Evolutionary conservation across 306 rosid genomes (phyloP).

Genomic region (Mimosa pudica): DNA sequence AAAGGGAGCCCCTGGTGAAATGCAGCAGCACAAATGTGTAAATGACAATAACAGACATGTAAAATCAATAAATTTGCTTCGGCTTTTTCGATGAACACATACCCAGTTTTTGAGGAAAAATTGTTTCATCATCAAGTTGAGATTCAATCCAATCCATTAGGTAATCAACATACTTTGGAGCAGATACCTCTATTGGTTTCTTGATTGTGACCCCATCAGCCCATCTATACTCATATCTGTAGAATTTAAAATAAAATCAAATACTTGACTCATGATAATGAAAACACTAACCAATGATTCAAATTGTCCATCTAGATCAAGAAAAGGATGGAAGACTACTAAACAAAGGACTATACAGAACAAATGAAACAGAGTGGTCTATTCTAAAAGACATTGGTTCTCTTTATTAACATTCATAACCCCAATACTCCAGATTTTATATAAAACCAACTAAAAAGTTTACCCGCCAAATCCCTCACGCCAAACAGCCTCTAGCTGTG

Average conservation of each 20-base stretch:
- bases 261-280: slow-evolving; percentile 18
- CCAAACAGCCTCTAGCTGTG: too few species aligned
- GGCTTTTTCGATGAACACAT: slow-evolving; percentile 20
- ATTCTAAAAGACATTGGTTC: background rate
- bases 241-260: slow-evolving; percentile 25
- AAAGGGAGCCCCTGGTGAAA: slow-evolving; percentile 68
- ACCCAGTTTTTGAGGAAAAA: slow-evolving; percentile 85
- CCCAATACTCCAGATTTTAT: too few species aligned
- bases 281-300: background rate
- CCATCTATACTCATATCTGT: slow-evolving; percentile 87
- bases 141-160: slow-evolving; percentile 92
- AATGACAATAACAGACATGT: background rate
- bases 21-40: background rate
- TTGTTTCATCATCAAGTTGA: slow-evolving; percentile 81
- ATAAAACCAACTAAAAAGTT: too few species aligned
- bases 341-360: background rate
- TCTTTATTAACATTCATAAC: background rate
- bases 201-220: slow-evolving; percentile 83
- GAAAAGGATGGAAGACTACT: background rate
- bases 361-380: background rate
- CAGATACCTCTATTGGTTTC: slow-evolving; percentile 89
- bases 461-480: too few species aligned
- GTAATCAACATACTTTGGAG: slow-evolving; percentile 85
- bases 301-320: slow-evolving; percentile 9
- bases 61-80: background rate